phyloP scores from a whole-genome alignment of 1,284 basidiomycete genomes.

The Leccinum subrobustum region DNA sequence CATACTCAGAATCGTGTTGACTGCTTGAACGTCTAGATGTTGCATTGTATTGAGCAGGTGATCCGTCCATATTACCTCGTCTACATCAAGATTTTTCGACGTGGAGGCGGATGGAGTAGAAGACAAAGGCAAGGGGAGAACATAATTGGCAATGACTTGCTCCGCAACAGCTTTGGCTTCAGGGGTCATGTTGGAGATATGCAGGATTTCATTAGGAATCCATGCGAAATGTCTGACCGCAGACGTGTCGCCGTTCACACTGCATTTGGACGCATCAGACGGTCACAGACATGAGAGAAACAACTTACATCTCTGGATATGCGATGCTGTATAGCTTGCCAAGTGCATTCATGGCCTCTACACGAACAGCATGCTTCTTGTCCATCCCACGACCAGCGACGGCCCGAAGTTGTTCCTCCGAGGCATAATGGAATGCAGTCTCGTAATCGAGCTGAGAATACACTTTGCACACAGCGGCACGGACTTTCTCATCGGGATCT shows the following conservation, averaged over 20 bases:
- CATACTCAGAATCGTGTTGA: slow-evolving; percentile 58
- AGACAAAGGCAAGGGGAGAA: slow-evolving; percentile 75
- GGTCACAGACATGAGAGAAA: not conserved
- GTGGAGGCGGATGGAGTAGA: slow-evolving; percentile 37
- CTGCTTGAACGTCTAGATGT: slow-evolving; percentile 62
- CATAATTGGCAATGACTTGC: slow-evolving; percentile 66
- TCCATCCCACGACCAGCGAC: slow-evolving; percentile 80
- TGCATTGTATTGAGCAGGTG: slow-evolving; percentile 75
- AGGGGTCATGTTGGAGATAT: slow-evolving; percentile 45
- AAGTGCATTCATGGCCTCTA: slow-evolving; percentile 76
- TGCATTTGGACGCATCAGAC: slow-evolving; percentile 34
- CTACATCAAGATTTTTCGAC: slow-evolving; percentile 60
- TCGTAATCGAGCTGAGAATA: slow-evolving; percentile 90
- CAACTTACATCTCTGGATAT: slow-evolving; percentile 84
- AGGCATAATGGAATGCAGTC: slow-evolving; percentile 82
- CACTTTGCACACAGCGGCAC: slow-evolving; percentile 80
- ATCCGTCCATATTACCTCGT: slow-evolving; percentile 86
- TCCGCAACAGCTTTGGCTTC: slow-evolving; percentile 67
- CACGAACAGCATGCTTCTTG: slow-evolving; percentile 84
- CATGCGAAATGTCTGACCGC: slow-evolving; percentile 86
- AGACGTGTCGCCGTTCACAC: slow-evolving; percentile 75
- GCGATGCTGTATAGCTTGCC: slow-evolving; percentile 83
- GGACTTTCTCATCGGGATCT: slow-evolving; percentile 92
- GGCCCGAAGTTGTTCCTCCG: slow-evolving; percentile 57
- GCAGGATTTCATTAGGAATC: slow-evolving; percentile 84